These are phyloP conservation scores for Cenchrus purpureus DNA, from an alignment of 176 grass and related monocot genomes.

Conservation along the genomic window DNA sequence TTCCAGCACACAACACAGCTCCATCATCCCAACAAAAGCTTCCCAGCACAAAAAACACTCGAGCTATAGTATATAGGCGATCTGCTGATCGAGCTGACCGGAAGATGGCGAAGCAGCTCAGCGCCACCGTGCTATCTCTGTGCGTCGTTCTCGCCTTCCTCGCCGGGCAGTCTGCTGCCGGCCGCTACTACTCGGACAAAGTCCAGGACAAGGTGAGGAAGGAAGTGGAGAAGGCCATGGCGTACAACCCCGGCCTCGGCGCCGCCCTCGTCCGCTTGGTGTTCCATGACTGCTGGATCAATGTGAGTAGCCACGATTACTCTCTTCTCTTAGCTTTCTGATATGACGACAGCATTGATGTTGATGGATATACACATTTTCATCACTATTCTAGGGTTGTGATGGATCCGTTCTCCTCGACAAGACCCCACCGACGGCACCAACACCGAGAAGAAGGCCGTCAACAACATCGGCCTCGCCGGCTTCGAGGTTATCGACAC, in stretches of 20 bases:
- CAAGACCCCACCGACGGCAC: background rate
- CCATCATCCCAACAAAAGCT: background rate
- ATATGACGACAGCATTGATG: too few species aligned
- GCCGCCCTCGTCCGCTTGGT: conserved; percentile 54
- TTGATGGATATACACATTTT: background rate
- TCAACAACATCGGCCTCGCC: conserved; percentile 33
- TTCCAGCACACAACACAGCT: background rate
- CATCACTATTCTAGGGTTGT: conserved; percentile 32
- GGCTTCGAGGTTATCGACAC: conserved; percentile 48
- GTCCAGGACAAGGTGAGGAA: conserved; percentile 42
- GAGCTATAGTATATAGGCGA: too few species aligned
- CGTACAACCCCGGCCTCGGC: conserved; percentile 15
- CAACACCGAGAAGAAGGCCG: conserved; percentile 40
- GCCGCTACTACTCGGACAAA: background rate
- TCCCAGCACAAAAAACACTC: background rate
- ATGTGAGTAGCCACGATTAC: background rate
- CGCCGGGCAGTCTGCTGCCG: conserved; percentile 17
- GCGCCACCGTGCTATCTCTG: background rate
- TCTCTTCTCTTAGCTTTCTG: too few species aligned
- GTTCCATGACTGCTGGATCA: conserved; percentile 65
- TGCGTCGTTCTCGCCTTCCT: conserved; percentile 4
- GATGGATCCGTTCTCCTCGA: conserved; percentile 59
- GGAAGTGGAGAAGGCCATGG: conserved; percentile 28
- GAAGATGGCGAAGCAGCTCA: background rate
- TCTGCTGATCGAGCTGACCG: background rate